phyloP scores from a whole-genome alignment of 108 stramenopile species.

The Nitzschia palea region DNA sequence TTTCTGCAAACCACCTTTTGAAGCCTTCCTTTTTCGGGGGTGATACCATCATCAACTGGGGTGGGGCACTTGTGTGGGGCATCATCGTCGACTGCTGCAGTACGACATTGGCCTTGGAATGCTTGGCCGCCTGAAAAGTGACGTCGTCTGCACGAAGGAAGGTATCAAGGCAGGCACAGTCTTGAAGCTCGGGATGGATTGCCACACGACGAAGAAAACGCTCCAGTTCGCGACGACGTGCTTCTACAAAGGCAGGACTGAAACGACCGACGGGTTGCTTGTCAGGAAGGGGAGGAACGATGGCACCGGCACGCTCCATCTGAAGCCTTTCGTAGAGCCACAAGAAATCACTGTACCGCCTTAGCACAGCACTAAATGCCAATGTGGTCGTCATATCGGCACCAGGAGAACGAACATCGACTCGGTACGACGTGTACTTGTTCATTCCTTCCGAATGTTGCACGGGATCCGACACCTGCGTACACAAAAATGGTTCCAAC shows the following conservation, averaged over 20 bases:
- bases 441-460: conserved; percentile 88
- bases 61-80: neutral
- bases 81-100: conserved; percentile 25
- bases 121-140: conserved; percentile 76
- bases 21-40: conserved; percentile 65
- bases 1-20: conserved; percentile 89
- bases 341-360: conserved; percentile 95
- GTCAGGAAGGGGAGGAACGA: conserved; percentile 97
- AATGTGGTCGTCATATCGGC: conserved; percentile 46
- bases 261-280: conserved; percentile 94
- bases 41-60: conserved; percentile 25
- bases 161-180: conserved; percentile 73
- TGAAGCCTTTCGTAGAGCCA: conserved; percentile 93
- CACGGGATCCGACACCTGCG: conserved; percentile 84
- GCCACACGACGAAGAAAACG: conserved; percentile 88
- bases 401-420: conserved; percentile 78
- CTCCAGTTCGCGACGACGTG: conserved; percentile 82
- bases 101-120: conserved; percentile 44
- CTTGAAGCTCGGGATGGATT: conserved; percentile 86
- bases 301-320: conserved; percentile 86
- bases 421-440: conserved; percentile 90
- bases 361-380: conserved; percentile 75
- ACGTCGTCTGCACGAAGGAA: conserved; percentile 93
- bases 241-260: conserved; percentile 86
- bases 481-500: neutral